These are phyloP conservation scores for Platanthera zijinensis DNA, from an alignment of 106 monocot genomes.

Conservation along the genomic window DNA sequence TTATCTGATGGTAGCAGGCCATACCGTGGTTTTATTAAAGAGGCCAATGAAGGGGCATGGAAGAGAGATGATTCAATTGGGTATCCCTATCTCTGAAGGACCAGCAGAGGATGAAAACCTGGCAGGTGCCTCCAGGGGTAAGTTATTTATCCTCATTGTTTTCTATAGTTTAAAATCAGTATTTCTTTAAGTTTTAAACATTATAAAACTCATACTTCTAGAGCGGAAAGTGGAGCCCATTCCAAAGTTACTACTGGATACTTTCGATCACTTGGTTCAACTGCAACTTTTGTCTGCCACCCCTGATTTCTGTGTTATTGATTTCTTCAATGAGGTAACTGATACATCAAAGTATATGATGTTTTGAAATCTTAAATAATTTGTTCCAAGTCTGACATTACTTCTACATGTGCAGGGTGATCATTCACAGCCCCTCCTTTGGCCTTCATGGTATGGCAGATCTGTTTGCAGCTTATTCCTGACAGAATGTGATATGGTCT, in stretches of 20 bases:
- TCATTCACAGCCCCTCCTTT: slow-evolving; percentile 44
- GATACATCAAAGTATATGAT: background rate
- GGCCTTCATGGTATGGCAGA: slow-evolving; percentile 59
- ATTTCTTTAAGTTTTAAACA: background rate
- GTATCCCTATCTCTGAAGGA: slow-evolving; percentile 39
- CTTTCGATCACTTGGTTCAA: slow-evolving; percentile 31
- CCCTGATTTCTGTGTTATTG: slow-evolving; percentile 55
- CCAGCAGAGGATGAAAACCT: slow-evolving; percentile 36
- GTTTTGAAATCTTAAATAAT: slow-evolving; percentile 4
- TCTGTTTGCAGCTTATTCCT: slow-evolving; percentile 48
- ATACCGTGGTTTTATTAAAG: slow-evolving; percentile 36
- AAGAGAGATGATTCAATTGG: slow-evolving; percentile 57
- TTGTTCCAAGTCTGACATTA: background rate
- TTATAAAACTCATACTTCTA: slow-evolving; percentile 14
- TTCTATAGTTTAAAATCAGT: background rate
- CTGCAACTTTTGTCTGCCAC: slow-evolving; percentile 28
- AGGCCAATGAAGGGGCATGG: slow-evolving; percentile 71
- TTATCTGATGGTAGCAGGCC: slow-evolving; percentile 23
- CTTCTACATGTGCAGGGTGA: slow-evolving; percentile 35
- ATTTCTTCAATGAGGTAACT: slow-evolving; percentile 59
- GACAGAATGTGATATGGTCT: slow-evolving; percentile 60
- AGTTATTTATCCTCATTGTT: slow-evolving; percentile 4
- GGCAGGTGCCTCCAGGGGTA: slow-evolving; percentile 20
- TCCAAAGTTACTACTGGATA: slow-evolving; percentile 32
- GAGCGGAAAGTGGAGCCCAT: slow-evolving; percentile 48